A percentile compares a stretch with the other conserved stretches of the same genome.
phyloP scores from a whole-genome alignment of 2,329 filamentous ascomycete species.

The Trichoderma atrobrunneum region DNA sequence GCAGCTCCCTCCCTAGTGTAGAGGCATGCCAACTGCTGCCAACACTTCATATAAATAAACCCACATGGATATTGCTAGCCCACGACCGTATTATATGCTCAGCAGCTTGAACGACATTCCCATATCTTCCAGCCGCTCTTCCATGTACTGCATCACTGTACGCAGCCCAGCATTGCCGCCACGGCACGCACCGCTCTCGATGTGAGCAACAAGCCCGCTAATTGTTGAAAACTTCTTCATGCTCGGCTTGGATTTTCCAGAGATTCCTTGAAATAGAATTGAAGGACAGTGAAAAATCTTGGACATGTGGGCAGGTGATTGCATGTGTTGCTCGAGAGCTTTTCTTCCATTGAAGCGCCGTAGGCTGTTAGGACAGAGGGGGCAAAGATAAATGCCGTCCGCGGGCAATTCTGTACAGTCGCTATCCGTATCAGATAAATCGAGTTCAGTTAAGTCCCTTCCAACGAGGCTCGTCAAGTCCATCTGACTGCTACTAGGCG shows the following conservation, averaged over 20 bases:
- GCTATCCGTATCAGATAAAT: not conserved
- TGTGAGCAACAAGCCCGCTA: conserved; percentile 20
- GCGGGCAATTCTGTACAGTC: not conserved
- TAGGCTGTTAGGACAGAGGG: not conserved
- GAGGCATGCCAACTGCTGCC: not conserved
- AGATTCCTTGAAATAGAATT: not conserved
- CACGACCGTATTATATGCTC: not conserved
- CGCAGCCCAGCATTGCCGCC: not conserved
- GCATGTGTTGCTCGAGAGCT: not conserved
- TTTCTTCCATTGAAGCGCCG: not conserved
- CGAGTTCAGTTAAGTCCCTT: not conserved
- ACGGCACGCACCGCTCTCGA: conserved; percentile 20
- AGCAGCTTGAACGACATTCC: not conserved
- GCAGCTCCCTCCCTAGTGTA: not conserved
- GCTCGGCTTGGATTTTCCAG: not conserved
- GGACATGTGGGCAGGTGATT: not conserved
- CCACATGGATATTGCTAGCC: not conserved
- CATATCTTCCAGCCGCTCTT: not conserved
- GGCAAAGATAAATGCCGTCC: not conserved
- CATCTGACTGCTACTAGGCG: not conserved
- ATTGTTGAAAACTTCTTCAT: conserved; percentile 18
- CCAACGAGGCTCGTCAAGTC: not conserved
- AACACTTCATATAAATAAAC: not conserved
- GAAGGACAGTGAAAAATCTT: conserved; percentile 12
- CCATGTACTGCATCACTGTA: conserved; percentile 1